Conservation (phyloP, 345 rosid genomes). For the Gossypium anomalum region DNA sequence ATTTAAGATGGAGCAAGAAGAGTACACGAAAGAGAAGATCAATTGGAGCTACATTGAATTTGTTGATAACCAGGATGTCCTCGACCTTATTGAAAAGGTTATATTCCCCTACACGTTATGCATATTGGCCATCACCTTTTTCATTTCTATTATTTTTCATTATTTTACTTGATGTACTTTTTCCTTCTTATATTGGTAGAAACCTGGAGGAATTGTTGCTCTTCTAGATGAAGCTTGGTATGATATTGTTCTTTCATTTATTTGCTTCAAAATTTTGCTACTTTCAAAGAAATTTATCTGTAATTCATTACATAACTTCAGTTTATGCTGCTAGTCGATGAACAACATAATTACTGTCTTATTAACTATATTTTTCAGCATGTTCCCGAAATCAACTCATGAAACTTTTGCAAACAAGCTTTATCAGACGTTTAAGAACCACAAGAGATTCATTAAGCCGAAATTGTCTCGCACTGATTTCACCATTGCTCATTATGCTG, state of each 20-base stretch:
- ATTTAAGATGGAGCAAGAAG: constrained; percentile 99
- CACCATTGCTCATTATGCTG: constrained; percentile 86
- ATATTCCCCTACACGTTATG: constrained; percentile 2
- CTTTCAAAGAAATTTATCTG: neutral
- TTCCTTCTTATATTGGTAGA: constrained; percentile 34
- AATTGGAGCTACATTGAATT: constrained; percentile 97
- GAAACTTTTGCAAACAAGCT: constrained; percentile 95
- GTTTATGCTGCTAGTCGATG: neutral
- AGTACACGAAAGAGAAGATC: constrained; percentile 89
- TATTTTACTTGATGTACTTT: neutral
- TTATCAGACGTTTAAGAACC: constrained; percentile 79
- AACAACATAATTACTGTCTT: constrained; percentile 7
- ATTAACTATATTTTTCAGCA: constrained; percentile 45
- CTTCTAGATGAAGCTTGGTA: constrained; percentile 94
- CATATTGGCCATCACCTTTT: neutral
- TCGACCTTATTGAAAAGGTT: constrained; percentile 94
- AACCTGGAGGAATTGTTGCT: constrained; percentile 80
- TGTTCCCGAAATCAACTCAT: constrained; percentile 99
- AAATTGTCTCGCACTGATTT: constrained; percentile 95
- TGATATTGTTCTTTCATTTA: neutral
- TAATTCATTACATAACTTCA: neutral
- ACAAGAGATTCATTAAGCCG: constrained; percentile 94
- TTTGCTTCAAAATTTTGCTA: neutral
- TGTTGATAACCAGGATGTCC: constrained; percentile 93
- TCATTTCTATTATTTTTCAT: neutral